A percentile compares a stretch with the other conserved stretches of the same genome.
These are phyloP conservation scores for Lachnellula hyalina DNA, from an alignment of 2,329 filamentous ascomycete genomes.

Conservation along the genomic window DNA sequence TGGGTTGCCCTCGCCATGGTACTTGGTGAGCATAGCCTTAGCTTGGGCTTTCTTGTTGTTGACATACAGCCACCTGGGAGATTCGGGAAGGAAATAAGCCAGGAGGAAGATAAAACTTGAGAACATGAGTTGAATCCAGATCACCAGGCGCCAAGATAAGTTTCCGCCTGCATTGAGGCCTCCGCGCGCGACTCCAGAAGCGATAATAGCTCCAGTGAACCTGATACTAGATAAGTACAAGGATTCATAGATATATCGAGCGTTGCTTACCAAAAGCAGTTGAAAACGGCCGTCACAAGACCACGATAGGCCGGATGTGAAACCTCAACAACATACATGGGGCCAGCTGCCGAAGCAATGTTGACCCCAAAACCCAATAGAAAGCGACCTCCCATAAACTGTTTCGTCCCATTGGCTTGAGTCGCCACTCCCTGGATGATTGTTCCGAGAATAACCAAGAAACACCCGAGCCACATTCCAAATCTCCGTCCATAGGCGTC, in stretches of 20 bases:
- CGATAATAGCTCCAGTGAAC: constrained; percentile 48
- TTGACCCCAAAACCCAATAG: constrained; percentile 53
- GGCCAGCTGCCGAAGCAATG: constrained; percentile 42
- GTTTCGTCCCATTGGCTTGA: constrained; percentile 28
- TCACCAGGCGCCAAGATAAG: constrained; percentile 47
- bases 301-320: constrained; percentile 43
- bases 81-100: constrained; percentile 54
- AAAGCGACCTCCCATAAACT: constrained; percentile 54
- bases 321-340: constrained; percentile 44
- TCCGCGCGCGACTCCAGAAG: constrained; percentile 50
- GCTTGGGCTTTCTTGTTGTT: constrained; percentile 49
- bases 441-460: constrained; percentile 41
- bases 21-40: constrained; percentile 47
- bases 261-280: constrained; percentile 29
- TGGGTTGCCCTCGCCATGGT: constrained; percentile 47
- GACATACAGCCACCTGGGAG: constrained; percentile 56
- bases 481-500: constrained; percentile 43
- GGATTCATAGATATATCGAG: constrained; percentile 1
- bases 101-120: constrained; percentile 41
- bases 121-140: constrained; percentile 44
- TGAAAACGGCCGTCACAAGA: constrained; percentile 33
- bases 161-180: constrained; percentile 36
- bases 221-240: constrained; percentile 25
- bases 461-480: constrained; percentile 43
- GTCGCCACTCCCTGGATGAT: constrained; percentile 40